A percentile compares a stretch with the other conserved stretches of the same genome.
These are phyloP conservation scores for Coffea eugenioides DNA, from an alignment of 257 asterid species.

Conservation along the genomic window DNA sequence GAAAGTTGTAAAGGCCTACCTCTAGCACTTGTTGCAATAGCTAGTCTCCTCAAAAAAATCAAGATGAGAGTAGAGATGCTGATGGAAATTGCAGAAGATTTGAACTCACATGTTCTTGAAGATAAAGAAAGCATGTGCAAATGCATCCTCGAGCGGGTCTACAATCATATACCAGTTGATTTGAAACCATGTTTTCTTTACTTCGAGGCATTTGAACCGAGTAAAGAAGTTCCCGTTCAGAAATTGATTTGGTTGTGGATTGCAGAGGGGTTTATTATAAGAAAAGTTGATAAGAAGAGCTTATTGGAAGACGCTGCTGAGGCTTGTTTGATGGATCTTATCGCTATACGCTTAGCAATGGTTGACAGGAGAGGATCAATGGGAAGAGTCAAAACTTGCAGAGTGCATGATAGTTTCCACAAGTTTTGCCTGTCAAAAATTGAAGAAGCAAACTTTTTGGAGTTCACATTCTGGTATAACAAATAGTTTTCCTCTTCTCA, in stretches of 20 bases:
- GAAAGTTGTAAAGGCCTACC: neutral
- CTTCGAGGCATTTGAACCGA: neutral
- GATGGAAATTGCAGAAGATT: conserved; percentile 1
- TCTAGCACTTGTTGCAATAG: neutral
- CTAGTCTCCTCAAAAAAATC: conserved; percentile 1
- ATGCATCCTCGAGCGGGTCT: neutral
- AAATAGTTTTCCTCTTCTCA: neutral
- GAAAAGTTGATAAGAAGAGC: neutral
- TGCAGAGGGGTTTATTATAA: conserved; percentile 24
- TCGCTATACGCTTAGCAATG: conserved; percentile 19
- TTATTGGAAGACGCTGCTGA: conserved; percentile 12
- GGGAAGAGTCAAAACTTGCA: conserved; percentile 18
- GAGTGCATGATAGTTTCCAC: conserved; percentile 17
- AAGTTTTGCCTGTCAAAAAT: conserved; percentile 22
- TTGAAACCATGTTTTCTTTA: conserved; percentile 2
- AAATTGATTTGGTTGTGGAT: conserved; percentile 14
- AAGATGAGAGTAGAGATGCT: neutral
- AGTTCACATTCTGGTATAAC: neutral
- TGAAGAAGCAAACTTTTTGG: conserved; percentile 4
- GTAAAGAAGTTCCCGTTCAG: conserved; percentile 11
- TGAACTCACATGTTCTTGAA: neutral
- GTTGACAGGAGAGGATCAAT: neutral
- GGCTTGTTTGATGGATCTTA: conserved; percentile 15
- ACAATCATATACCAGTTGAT: conserved; percentile 1
- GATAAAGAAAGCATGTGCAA: conserved; percentile 1